phyloP scores from a whole-genome alignment of 2,329 filamentous ascomycete species.

The Fusarium dimerum region DNA sequence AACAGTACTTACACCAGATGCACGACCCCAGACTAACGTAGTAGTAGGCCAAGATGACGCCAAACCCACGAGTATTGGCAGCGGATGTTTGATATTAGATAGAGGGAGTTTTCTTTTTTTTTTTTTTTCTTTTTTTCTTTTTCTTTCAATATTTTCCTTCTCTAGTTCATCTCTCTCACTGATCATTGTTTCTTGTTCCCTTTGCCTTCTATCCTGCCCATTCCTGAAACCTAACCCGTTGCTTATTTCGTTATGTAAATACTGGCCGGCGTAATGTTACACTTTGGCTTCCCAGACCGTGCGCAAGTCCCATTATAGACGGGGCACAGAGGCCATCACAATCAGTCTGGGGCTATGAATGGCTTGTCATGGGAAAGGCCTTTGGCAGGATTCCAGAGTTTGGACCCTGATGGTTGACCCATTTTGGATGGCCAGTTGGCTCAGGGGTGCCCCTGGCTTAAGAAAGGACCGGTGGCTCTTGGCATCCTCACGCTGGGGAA shows the following conservation, averaged over 20 bases:
- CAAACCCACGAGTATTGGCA: no score
- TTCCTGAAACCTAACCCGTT: background rate
- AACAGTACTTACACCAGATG: conserved; percentile 16
- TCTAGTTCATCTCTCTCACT: no score
- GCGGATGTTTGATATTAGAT: no score
- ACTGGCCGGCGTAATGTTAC: conserved; percentile 4
- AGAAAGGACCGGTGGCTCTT: conserved; percentile 19
- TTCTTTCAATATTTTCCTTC: background rate
- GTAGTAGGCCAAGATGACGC: no score
- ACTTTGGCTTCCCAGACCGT: conserved; percentile 1
- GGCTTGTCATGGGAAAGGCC: background rate
- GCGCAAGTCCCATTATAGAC: conserved; percentile 9
- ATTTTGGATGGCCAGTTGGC: conserved; percentile 10
- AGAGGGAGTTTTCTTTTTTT: no score
- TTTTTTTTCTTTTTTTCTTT: background rate
- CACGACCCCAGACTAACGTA: conserved; percentile 20
- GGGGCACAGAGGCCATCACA: conserved; percentile 12
- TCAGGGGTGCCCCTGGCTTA: conserved; percentile 14
- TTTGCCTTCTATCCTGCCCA: background rate
- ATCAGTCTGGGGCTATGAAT: conserved; percentile 18
- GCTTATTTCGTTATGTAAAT: background rate
- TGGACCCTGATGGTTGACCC: conserved; percentile 28
- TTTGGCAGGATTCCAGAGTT: conserved; percentile 2
- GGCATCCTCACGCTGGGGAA: conserved; percentile 26
- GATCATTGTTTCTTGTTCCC: no score